Evolutionary conservation across 1,284 basidiomycete species (phyloP), one percentile per base, ranked within the genome.

Genomic region (Entoloma clypeatum): DNA sequence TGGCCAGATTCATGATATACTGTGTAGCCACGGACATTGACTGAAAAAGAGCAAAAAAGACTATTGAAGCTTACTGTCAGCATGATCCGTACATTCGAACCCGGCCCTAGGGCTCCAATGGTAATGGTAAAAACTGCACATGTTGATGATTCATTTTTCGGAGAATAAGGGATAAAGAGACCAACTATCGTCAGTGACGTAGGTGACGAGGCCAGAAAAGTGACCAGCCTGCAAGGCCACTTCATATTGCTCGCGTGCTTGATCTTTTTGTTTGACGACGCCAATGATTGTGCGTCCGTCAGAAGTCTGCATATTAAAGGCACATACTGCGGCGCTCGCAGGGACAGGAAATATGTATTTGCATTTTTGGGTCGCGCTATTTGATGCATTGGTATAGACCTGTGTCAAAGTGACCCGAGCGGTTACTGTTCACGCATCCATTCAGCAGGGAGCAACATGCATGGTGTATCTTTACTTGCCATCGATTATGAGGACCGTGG

Each of bases 301-400:
- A 2, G 51, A 50, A 2, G 45, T 51, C 21, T 41, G 42, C 52
- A 59, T 53, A 16, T 41, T 29, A 39, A 60, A 60, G 13, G 50
- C 44, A 39, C 57, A 59, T 22, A 60, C 44, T 5, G 55, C 57
- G 9, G 55, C 57, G 25, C 47, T 62, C 1, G 71, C 74, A 1
- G 80, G 81, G 1, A 81, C 65, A 1, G 80, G 79, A 48, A 83
- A 81, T 31, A 70, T 62, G 53, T 80, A 83, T 26, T 71, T 68
- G 6, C 73, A 74, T 34, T 69, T 62, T 28, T 59, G 48, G 0
- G 76, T 73, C 0, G 63, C 42, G 10, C 48, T 43, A 10, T 53
- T 45, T 1, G 58, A 57, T 0, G 61, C 45, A 50, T 81, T 78
- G 11, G 41, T 50, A 52, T 72, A 83, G 0, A 51, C 56, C 45